Evolutionary conservation across 768 basidiomycete genomes (phyloP).

Genomic region (Boletus sensibilis): DNA sequence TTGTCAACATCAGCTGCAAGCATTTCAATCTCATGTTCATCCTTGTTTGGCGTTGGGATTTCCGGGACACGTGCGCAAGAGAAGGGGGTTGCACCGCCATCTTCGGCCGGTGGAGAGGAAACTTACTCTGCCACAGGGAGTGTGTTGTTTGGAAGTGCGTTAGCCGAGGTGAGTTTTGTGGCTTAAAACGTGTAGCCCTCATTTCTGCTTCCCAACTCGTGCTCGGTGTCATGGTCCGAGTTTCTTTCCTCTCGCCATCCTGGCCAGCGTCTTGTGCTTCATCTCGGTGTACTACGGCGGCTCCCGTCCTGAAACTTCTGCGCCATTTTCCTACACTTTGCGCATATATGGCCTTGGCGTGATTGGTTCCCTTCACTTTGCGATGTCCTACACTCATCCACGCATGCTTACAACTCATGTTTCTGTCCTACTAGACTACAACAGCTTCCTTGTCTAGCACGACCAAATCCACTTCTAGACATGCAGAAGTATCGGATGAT

Average conservation of each 20-base stretch:
- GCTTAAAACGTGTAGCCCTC: slow-evolving; percentile 8
- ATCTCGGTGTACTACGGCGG: background rate
- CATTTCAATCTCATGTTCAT: slow-evolving; percentile 25
- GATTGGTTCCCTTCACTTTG: slow-evolving; percentile 10
- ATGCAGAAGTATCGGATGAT: slow-evolving; percentile 2
- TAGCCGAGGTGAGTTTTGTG: slow-evolving; percentile 14
- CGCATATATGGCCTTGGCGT: slow-evolving; percentile 10
- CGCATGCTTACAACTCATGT: slow-evolving; percentile 15
- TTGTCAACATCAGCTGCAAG: slow-evolving; percentile 1
- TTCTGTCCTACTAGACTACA: slow-evolving; percentile 7
- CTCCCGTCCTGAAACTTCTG: background rate
- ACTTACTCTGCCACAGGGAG: slow-evolving; percentile 36
- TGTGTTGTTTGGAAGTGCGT: slow-evolving; percentile 44
- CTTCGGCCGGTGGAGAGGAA: background rate
- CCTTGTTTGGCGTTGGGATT: slow-evolving; percentile 20
- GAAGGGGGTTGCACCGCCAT: background rate
- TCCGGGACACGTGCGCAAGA: background rate
- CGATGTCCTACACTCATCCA: background rate
- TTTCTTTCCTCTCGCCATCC: background rate
- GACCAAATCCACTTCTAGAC: slow-evolving; percentile 11
- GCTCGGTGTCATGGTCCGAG: background rate
- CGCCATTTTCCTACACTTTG: background rate
- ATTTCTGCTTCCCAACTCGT: background rate
- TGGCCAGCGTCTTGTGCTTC: background rate
- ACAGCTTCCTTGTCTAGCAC: background rate